Evolutionary conservation across 192 early-diverging fungal species (phyloP).

Genomic region (Umbelopsis isabellina): DNA sequence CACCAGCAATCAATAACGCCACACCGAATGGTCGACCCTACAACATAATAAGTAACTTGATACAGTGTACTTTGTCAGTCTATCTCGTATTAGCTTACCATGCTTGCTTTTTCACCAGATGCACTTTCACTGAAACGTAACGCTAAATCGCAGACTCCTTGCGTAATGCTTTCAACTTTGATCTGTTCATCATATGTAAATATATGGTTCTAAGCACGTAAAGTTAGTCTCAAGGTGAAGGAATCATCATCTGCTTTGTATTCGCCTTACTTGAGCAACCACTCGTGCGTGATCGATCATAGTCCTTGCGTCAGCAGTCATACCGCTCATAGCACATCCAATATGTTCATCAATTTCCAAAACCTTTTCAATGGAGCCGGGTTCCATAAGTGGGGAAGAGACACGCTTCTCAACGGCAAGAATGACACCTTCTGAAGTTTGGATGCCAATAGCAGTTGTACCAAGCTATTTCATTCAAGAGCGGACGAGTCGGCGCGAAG

Average conservation of each 20-base stretch:
- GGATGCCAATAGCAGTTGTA: conserved; percentile 96
- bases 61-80: neutral
- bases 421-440: conserved; percentile 91
- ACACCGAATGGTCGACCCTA: conserved; percentile 98
- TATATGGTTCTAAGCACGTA: conserved; percentile 74
- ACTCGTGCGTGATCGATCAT: conserved; percentile 99
- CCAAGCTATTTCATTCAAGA: conserved; percentile 67
- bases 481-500: too few relatives aligned
- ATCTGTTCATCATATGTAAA: conserved; percentile 96
- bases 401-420: conserved; percentile 98
- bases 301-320: conserved; percentile 95
- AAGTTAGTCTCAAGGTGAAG: neutral
- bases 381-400: conserved; percentile 89
- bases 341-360: conserved; percentile 95
- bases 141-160: conserved; percentile 97
- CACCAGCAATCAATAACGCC: conserved; percentile 95
- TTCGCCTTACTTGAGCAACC: conserved; percentile 82
- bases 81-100: conserved; percentile 60
- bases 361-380: conserved; percentile 97
- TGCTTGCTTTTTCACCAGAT: conserved; percentile 93
- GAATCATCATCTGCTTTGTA: neutral
- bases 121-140: conserved; percentile 97
- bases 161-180: conserved; percentile 95
- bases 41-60: conserved; percentile 3
- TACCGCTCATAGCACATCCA: conserved; percentile 96